Percentiles rank a stretch among this genome's conserved stretches.
Evolutionary conservation across 73 alveolate genomes (phyloP).

Genomic region (Diophrys sp.): DNA sequence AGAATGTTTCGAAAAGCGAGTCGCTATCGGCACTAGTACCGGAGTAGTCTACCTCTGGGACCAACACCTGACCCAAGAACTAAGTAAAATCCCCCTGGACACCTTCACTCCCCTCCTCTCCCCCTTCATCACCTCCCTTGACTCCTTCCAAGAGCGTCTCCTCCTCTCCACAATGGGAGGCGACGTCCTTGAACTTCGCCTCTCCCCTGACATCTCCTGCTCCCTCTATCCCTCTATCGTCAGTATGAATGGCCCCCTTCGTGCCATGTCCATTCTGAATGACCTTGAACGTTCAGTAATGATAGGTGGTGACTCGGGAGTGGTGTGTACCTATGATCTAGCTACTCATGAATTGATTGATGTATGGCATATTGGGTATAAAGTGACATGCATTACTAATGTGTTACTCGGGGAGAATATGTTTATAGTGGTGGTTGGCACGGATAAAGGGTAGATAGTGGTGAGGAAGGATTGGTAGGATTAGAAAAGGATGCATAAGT

Average conservation of each 20-base stretch:
- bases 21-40: no score
- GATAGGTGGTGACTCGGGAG: conserved; percentile 77
- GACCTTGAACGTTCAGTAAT: conserved; percentile 48
- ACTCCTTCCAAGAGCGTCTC: conserved; percentile 62
- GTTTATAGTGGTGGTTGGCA: conserved; percentile 83
- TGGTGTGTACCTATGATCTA: conserved; percentile 72
- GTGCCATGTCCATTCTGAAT: conserved; percentile 58
- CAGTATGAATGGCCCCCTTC: conserved; percentile 64
- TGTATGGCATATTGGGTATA: conserved; percentile 78
- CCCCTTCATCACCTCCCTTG: conserved; percentile 60
- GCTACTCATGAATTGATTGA: conserved; percentile 82
- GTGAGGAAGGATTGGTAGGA: conserved; percentile 91
- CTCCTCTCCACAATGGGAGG: conserved; percentile 79
- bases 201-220: conserved; percentile 58
- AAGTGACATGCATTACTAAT: conserved; percentile 71
- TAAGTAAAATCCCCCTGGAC: no score
- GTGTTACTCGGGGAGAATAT: conserved; percentile 69
- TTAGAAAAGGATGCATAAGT: conserved; percentile 65
- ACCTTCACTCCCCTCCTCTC: no score
- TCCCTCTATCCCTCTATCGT: conserved; percentile 69
- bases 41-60: no score
- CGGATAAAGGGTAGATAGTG: conserved; percentile 72
- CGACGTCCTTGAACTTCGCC: conserved; percentile 69
- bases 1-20: no score
- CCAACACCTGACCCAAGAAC: no score